These are phyloP conservation scores for Erysiphe pulchra DNA, from an alignment of 2,329 filamentous ascomycete species.

Conservation along the genomic window DNA sequence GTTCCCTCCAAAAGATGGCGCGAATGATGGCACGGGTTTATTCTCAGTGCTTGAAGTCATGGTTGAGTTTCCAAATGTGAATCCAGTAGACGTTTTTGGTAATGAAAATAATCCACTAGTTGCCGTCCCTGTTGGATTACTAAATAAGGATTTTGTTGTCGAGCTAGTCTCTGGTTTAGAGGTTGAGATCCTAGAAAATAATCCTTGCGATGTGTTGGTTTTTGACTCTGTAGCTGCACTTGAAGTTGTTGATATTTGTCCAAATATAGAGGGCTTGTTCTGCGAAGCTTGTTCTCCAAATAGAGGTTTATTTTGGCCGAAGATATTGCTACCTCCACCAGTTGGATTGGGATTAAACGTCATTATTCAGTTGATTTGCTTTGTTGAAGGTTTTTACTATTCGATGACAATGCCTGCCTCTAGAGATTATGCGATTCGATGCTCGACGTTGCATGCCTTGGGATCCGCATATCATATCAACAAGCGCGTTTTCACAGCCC, in stretches of 20 bases:
- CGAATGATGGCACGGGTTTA: not conserved
- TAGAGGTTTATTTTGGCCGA: constrained; percentile 5
- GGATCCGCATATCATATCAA: too few relatives aligned
- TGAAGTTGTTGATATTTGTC: constrained; percentile 1
- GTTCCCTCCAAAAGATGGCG: not conserved
- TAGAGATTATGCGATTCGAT: too few relatives aligned
- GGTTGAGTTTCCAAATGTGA: not conserved
- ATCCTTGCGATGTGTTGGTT: constrained; percentile 1
- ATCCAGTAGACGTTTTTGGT: not conserved
- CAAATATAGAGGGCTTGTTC: constrained; percentile 4
- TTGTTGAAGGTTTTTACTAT: too few relatives aligned
- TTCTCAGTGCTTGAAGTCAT: not conserved
- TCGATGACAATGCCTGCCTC: too few relatives aligned
- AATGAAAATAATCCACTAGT: not conserved
- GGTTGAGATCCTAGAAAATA: constrained; percentile 2
- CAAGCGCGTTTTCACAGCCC: too few relatives aligned
- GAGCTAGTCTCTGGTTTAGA: not conserved
- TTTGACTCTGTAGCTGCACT: constrained; percentile 1
- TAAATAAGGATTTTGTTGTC: not conserved
- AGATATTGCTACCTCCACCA: constrained; percentile 1
- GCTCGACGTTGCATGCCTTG: too few relatives aligned
- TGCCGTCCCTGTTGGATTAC: not conserved
- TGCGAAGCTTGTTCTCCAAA: constrained; percentile 11
- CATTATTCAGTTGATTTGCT: too few relatives aligned
- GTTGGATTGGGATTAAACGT: too few relatives aligned